A percentile compares a stretch with the other conserved stretches of the same genome.
Conservation (phyloP, 2,329 filamentous ascomycete genomes). For the Teratosphaeria zuluensis region DNA sequence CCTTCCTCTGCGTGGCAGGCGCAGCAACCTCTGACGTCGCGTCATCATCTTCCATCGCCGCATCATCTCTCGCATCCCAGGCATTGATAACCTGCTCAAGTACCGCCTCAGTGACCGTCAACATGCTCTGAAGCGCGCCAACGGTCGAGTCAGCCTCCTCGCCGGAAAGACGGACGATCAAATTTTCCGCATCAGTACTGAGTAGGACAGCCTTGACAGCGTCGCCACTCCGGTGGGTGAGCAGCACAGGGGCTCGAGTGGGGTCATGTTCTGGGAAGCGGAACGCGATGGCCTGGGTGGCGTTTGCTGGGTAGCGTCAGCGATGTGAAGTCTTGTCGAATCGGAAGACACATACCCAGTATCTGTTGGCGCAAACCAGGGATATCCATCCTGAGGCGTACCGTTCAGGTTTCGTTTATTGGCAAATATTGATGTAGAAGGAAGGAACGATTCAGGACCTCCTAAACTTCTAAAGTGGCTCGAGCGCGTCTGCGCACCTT, state of each 20-base stretch:
- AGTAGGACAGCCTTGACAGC: background rate
- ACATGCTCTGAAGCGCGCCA: background rate
- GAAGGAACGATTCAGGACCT: background rate
- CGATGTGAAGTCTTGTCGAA: background rate
- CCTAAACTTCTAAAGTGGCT: background rate
- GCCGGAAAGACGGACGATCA: background rate
- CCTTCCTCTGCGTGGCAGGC: background rate
- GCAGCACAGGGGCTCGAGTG: background rate
- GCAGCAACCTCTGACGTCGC: background rate
- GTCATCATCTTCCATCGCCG: background rate
- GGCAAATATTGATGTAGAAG: background rate
- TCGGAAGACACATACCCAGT: background rate
- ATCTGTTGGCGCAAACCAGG: background rate
- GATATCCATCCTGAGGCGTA: background rate
- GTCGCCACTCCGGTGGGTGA: background rate
- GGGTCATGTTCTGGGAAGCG: background rate
- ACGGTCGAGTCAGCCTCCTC: background rate
- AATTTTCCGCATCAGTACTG: background rate
- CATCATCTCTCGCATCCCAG: background rate
- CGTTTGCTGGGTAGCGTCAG: background rate
- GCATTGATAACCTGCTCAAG: background rate
- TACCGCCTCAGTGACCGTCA: background rate
- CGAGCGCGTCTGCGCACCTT: background rate
- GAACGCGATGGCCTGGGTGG: background rate
- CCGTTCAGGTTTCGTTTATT: background rate